A percentile compares a stretch with the other conserved stretches of the same genome.
These are phyloP conservation scores for Penicillium hesseltinei DNA, from an alignment of 2,329 filamentous ascomycete genomes.

Conservation along the genomic window DNA sequence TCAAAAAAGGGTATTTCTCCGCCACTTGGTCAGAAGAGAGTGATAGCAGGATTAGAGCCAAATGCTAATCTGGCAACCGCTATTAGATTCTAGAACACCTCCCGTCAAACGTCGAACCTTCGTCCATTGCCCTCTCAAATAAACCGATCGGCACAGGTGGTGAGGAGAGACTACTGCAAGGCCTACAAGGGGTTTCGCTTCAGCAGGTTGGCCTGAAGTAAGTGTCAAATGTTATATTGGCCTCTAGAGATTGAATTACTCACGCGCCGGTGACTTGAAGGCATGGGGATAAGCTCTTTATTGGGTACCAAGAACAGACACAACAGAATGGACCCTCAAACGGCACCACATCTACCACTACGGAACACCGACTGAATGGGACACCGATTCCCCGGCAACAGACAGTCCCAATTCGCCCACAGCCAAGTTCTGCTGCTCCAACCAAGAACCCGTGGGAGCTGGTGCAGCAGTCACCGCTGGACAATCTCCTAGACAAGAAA, in stretches of 20 bases:
- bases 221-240: slow-evolving; percentile 15
- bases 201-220: slow-evolving; percentile 58
- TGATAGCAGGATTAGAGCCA: neutral
- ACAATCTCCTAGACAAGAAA: slow-evolving; percentile 79
- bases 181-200: slow-evolving; percentile 56
- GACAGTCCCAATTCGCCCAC: slow-evolving; percentile 62
- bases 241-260: slow-evolving; percentile 5
- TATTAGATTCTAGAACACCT: slow-evolving; percentile 57
- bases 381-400: slow-evolving; percentile 47
- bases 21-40: neutral
- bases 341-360: slow-evolving; percentile 22
- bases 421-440: slow-evolving; percentile 55
- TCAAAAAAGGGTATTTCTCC: slow-evolving; percentile 42
- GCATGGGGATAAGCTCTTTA: slow-evolving; percentile 87
- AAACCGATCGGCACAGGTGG: slow-evolving; percentile 57
- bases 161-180: slow-evolving; percentile 53
- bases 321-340: slow-evolving; percentile 49
- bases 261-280: slow-evolving; percentile 46
- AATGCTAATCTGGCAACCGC: slow-evolving; percentile 10
- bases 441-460: slow-evolving; percentile 93
- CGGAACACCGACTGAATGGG: slow-evolving; percentile 39
- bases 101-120: slow-evolving; percentile 55
- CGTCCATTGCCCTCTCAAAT: slow-evolving; percentile 59
- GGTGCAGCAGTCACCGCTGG: slow-evolving; percentile 81
- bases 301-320: slow-evolving; percentile 68